Percentiles rank a stretch among this genome's conserved stretches.
phyloP scores from a whole-genome alignment of 208 protist genomes.

The Leishmania arabica region DNA sequence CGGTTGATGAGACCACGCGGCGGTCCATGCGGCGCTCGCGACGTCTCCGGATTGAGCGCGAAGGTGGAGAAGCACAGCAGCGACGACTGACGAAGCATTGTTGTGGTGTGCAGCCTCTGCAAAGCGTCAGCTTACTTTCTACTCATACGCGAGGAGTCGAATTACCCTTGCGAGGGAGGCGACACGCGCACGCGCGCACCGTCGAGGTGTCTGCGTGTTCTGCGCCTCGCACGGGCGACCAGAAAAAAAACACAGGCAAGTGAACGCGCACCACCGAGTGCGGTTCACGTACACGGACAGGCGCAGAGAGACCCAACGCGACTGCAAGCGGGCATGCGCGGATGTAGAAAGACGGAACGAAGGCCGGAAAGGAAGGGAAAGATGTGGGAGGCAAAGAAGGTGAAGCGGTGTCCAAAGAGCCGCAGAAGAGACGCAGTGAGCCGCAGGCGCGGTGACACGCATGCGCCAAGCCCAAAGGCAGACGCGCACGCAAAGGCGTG shows the following conservation, averaged over 20 bases:
- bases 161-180: not conserved
- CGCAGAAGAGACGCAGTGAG: not conserved
- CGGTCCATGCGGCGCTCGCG: slow-evolving; percentile 74
- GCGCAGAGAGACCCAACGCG: not conserved
- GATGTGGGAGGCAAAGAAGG: not conserved
- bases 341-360: not conserved
- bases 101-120: not conserved
- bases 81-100: slow-evolving; percentile 35
- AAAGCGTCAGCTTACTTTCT: not conserved
- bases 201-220: not conserved
- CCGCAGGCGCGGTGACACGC: not conserved
- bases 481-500: not conserved
- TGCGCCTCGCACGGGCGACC: not conserved
- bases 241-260: not conserved
- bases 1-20: slow-evolving; percentile 89
- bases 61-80: slow-evolving; percentile 75
- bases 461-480: not conserved
- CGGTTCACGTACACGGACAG: not conserved
- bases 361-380: not conserved
- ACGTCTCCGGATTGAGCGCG: slow-evolving; percentile 84
- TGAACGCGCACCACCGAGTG: not conserved
- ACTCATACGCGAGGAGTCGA: not conserved
- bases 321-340: not conserved
- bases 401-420: not conserved
- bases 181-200: not conserved